Base-by-base conservation (phyloP, 805 yeast genomes). In the Tetrapisispora iriomotensis region DNA sequence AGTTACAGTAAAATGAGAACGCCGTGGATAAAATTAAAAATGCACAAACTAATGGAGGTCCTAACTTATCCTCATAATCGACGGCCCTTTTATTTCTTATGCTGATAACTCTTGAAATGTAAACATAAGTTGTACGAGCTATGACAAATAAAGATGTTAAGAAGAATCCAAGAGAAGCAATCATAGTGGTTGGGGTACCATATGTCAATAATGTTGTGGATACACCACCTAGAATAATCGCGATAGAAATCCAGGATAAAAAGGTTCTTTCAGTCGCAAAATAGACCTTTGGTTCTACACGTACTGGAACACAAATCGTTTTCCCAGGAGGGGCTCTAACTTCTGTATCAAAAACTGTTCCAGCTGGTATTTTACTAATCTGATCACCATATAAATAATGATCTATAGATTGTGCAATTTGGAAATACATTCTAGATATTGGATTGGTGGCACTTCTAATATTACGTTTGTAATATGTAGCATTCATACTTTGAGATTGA, bases 271-370 rank as follows among this genome's bases (percentile, higher is more conserved):
- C 98, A 19, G 94, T 86, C 6, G 98, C 98, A 63, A 92, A 92
- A 60, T 92, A 92, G n/a, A 92, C 98, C 66, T 92, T 92, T 42
- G 98, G 98, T 64, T 92, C 98, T 27, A 92, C 88, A 54, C 98
- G 75, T 28, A 92, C 94, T 2, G 97, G 98, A 8, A 92, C 92
- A 54, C 87, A 77, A 43, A 92, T 84, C 33, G 74, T 71, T 62
- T 87, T 88, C 2, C 97, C 98, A 30, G 82, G 77, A 18, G 98
- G 97, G 9, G 92, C 82, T 43, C 62, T 65, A 46, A 79, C 70
- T 40, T 65, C 61, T 3, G 74, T 56, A 44, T 75, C 79, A 53
- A 77, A 81, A 0, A 69, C 71, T 0, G 87, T 79, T 21, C 84
- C 86, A 14, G 62, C 65, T 12, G 83, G 79, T 15, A 80, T 77